Base-by-base conservation (phyloP, 163 green algal genomes). In the Chlamydomonas reinhardtii region DNA sequence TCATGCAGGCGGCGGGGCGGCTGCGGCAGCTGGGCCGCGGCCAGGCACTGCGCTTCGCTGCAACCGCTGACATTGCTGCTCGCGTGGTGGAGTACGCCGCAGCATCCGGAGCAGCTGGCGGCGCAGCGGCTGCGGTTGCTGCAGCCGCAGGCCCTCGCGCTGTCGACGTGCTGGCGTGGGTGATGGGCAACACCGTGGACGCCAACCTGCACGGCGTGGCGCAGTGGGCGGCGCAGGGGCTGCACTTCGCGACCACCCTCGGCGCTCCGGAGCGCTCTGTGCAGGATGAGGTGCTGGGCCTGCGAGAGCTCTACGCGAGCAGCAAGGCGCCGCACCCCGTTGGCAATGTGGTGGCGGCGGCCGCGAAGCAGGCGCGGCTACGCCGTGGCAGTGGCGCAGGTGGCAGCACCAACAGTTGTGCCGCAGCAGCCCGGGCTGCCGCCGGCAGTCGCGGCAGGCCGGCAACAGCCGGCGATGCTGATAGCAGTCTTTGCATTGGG, bases 121-220 rank as follows among this genome's bases (percentile, higher is more conserved):
- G 0, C 29, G 29, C 29, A 9, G 3, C 68, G 4, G 31, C 19
- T 34, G 17, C 37, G 29, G 34, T 27, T 37, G 37, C 12, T 15
- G n/a, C n/a, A n/a, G 31, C 22, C 25, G 48, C 64, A 48, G 35
- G 32, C 34, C 34, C 69, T 56, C 17, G 29, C 17, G 85, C 86
- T 12, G 65, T 32, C 19, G 61, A 94, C 16, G 91, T 95, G 82
- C 74, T 95, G 76, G 59, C 81, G 19, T 95, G 90, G 90, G 91
- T 89, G 4, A 91, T 94, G 90, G 16, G 22, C 71, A 94, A 94
- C 85, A 95, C 91, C 24, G 92, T 94, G 64, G 27, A 83, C 8
- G 78, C 74, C 8, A 94, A 68, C 24, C 76, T 82, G 76, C 24
- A 72, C 9, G 92, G 90, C 1, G 35, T 93, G 48, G 66, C 76